Conservation (phyloP, 73 alveolate genomes). For the Durusdinium trenchii region DNA sequence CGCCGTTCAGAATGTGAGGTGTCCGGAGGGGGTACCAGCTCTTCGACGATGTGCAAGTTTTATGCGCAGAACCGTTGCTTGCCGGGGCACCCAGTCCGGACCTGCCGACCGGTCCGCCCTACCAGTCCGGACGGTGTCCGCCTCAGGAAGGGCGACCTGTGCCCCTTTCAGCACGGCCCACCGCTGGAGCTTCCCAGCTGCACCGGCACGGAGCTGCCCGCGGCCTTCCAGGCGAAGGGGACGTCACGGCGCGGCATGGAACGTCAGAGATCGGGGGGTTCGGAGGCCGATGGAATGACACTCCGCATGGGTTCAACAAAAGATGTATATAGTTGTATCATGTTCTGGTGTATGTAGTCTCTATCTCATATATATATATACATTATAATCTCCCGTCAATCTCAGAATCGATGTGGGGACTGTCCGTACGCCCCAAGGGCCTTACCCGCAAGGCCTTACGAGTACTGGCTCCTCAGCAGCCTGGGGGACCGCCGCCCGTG, state of each 20-base stretch:
- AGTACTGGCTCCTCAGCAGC: slow-evolving; percentile 20
- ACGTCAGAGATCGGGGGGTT: background rate
- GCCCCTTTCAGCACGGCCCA: slow-evolving; percentile 64
- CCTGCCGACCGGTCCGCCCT: too few species aligned
- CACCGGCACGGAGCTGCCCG: slow-evolving; percentile 63
- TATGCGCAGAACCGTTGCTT: slow-evolving; percentile 51
- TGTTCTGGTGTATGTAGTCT: too few species aligned
- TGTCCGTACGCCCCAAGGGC: background rate
- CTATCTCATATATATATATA: too few species aligned
- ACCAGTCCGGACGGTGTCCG: too few species aligned
- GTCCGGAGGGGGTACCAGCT: too few species aligned
- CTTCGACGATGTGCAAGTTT: slow-evolving; percentile 57
- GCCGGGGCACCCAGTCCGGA: background rate
- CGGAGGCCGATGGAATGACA: too few species aligned
- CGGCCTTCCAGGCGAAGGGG: background rate
- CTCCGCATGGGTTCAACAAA: too few species aligned
- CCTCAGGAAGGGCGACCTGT: slow-evolving; percentile 65
- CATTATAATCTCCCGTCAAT: too few species aligned
- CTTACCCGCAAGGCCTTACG: background rate
- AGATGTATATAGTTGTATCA: too few species aligned
- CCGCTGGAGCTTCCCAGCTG: slow-evolving; percentile 51
- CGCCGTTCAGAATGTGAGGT: too few species aligned
- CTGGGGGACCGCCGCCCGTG: slow-evolving; percentile 48
- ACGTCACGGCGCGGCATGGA: background rate
- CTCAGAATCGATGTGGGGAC: too few species aligned